phyloP scores from a whole-genome alignment of 805 yeast species.

The Candida methanosorbosa region DNA sequence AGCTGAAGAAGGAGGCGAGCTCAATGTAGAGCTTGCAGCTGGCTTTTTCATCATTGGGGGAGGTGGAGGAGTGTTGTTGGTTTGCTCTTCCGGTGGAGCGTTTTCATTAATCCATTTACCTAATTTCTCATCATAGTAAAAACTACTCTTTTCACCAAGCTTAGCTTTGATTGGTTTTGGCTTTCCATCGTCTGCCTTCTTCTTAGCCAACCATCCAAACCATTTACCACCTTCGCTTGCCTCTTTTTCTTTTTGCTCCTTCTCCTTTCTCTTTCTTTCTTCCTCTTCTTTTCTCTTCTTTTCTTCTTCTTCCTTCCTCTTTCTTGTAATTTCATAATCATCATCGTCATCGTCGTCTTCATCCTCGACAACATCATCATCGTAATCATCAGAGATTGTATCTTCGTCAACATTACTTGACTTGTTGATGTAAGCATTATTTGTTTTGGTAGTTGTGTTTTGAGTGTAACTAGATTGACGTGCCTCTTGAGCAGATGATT shows the following conservation, averaged over 20 bases:
- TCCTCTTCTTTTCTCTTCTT: constrained; percentile 12
- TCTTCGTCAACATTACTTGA: constrained; percentile 1
- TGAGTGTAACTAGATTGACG: not conserved
- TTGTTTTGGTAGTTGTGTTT: not conserved
- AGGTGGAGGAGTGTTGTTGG: constrained; percentile 46
- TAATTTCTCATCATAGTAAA: constrained; percentile 74
- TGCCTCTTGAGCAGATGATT: not conserved
- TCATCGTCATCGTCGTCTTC: constrained; percentile 40
- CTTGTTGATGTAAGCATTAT: not conserved
- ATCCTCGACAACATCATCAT: constrained; percentile 22
- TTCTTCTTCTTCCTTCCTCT: constrained; percentile 18
- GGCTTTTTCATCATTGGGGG: constrained; percentile 55
- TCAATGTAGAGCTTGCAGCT: constrained; percentile 30
- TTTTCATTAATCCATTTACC: constrained; percentile 81
- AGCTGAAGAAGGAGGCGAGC: constrained; percentile 23
- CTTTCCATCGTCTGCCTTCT: constrained; percentile 41
- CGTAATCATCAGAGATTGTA: constrained; percentile 14
- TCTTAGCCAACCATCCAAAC: constrained; percentile 57
- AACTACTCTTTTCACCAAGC: constrained; percentile 67
- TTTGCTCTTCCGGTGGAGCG: constrained; percentile 57
- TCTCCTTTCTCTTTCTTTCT: constrained; percentile 14
- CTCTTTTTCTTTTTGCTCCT: constrained; percentile 10
- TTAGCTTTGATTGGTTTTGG: constrained; percentile 80
- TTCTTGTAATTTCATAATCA: constrained; percentile 27
- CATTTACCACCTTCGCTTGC: constrained; percentile 18